Conservation (phyloP, 495 filamentous ascomycete species). For the Aspergillus carlsbadensis region DNA sequence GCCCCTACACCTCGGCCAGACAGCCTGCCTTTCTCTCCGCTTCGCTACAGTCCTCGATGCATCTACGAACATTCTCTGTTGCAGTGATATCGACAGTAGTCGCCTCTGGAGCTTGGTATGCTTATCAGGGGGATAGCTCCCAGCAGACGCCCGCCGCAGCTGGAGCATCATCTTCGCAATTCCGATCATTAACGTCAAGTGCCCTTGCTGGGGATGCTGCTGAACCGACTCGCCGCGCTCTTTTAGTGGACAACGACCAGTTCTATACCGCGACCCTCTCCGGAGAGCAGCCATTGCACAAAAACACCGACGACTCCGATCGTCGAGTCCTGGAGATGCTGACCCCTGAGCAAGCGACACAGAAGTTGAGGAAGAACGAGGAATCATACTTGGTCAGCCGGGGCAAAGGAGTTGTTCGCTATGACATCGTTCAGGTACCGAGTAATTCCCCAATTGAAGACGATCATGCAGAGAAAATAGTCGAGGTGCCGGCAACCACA, state of each 20-base stretch:
- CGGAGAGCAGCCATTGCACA: constrained; percentile 80
- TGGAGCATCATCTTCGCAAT: constrained; percentile 21
- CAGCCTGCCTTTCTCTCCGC: constrained; percentile 34
- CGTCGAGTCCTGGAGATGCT: constrained; percentile 89
- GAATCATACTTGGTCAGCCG: constrained; percentile 88
- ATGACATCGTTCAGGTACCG: constrained; percentile 91
- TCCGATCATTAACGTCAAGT: constrained; percentile 28
- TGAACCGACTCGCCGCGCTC: constrained; percentile 37
- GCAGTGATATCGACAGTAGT: constrained; percentile 61
- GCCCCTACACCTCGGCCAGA: constrained; percentile 41
- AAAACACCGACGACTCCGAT: constrained; percentile 78
- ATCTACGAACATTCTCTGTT: constrained; percentile 61
- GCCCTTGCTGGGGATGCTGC: constrained; percentile 32
- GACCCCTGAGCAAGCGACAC: constrained; percentile 89
- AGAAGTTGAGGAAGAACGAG: constrained; percentile 84
- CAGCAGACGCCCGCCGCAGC: constrained; percentile 22
- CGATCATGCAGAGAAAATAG: constrained; percentile 95
- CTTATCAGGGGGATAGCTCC: constrained; percentile 48
- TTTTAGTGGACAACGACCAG: constrained; percentile 80
- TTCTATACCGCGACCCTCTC: constrained; percentile 78
- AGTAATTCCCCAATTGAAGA: constrained; percentile 99
- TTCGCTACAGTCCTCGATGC: constrained; percentile 57
- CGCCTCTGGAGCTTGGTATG: constrained; percentile 65
- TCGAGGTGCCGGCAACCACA: constrained; percentile 70
- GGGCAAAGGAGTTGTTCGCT: constrained; percentile 87